phyloP scores from a whole-genome alignment of 768 basidiomycete species.

The Psilocybe tampanensis region DNA sequence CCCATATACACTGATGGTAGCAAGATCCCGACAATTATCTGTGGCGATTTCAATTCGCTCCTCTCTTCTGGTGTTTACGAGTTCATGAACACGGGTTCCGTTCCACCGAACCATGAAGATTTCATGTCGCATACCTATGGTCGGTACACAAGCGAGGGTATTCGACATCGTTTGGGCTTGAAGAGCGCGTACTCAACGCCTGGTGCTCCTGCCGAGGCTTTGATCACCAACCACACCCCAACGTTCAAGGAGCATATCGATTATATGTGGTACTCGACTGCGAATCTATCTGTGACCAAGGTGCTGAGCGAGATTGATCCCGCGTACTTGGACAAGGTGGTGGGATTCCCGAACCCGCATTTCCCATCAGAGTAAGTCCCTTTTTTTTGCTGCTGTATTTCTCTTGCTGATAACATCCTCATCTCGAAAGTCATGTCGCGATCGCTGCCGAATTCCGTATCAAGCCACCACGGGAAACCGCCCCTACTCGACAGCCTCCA shows the following conservation, averaged over 20 bases:
- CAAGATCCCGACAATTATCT: constrained; percentile 89
- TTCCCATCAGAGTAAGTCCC: constrained; percentile 93
- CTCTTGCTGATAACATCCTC: constrained; percentile 37
- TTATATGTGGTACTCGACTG: constrained; percentile 89
- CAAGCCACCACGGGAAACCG: constrained; percentile 62
- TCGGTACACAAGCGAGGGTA: constrained; percentile 86
- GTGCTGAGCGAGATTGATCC: constrained; percentile 90
- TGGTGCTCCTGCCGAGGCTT: constrained; percentile 39
- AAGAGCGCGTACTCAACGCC: constrained; percentile 79
- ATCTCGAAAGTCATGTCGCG: constrained; percentile 62
- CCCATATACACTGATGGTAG: constrained; percentile 81
- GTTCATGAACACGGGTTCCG: constrained; percentile 73
- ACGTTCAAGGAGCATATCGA: constrained; percentile 87
- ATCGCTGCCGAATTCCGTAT: constrained; percentile 78
- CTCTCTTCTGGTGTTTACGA: constrained; percentile 91
- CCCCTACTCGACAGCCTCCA: constrained; percentile 11
- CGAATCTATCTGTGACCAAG: constrained; percentile 73
- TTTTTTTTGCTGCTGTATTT: constrained; percentile 43
- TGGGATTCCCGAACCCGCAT: constrained; percentile 96
- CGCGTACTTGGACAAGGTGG: constrained; percentile 82
- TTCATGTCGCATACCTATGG: constrained; percentile 94
- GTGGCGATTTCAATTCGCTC: constrained; percentile 95
- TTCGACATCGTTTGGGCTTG: constrained; percentile 77
- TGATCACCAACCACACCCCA: constrained; percentile 90
- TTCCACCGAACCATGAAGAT: constrained; percentile 80